Conservation (phyloP, 306 rosid genomes). For the Cucurbita maxima region DNA sequence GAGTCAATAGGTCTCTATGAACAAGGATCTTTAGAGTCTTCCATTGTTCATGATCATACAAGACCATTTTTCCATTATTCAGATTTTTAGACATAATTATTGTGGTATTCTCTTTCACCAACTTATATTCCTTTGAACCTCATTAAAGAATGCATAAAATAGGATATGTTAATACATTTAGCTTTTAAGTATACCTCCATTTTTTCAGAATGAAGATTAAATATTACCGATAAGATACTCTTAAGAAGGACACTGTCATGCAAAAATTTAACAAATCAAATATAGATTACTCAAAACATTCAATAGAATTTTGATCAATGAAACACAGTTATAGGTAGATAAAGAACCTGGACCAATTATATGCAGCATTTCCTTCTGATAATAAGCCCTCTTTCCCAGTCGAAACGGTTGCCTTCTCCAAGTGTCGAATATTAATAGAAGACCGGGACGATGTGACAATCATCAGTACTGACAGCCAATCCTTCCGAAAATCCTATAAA, state of each 20-base stretch:
- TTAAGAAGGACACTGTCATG: not conserved
- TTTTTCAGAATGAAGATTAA: not conserved
- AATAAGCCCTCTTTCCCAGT: conserved; percentile 94
- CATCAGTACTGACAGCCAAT: conserved; percentile 84
- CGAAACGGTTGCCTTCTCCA: conserved; percentile 97
- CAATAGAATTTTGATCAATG: not conserved
- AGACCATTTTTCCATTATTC: not conserved
- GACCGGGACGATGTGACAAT: conserved; percentile 89
- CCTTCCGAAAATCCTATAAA: conserved; percentile 76
- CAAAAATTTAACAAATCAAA: not conserved
- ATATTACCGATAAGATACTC: not conserved
- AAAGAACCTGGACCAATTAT: conserved; percentile 92
- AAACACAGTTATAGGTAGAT: not conserved
- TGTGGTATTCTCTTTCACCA: not conserved
- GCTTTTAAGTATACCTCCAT: not conserved
- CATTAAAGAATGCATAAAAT: not conserved
- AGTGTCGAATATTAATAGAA: conserved; percentile 86
- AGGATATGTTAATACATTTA: not conserved
- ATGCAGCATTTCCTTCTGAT: conserved; percentile 90
- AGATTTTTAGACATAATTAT: not conserved
- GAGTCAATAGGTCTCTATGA: not conserved
- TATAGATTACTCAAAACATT: not conserved
- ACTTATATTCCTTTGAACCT: not conserved
- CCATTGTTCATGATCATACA: not conserved
- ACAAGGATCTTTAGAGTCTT: not conserved